Conservation (phyloP, 2,329 filamentous ascomycete genomes). For the Aureobasidium subglaciale region DNA sequence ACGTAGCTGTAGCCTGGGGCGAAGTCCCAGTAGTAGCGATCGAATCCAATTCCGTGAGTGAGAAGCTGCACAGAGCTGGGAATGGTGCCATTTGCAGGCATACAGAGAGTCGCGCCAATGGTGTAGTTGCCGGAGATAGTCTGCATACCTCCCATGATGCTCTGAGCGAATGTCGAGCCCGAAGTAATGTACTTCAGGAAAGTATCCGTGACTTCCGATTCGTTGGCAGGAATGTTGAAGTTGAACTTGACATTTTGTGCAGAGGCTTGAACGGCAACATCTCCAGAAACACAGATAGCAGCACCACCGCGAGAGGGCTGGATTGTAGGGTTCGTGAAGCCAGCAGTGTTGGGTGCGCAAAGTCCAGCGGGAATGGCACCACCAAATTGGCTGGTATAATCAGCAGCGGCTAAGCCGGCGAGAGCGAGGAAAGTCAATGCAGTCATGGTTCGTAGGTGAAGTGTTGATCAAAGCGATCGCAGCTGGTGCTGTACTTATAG, state of each 20-base stretch:
- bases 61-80: conserved; percentile 31
- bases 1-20: conserved; percentile 34
- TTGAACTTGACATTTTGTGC: conserved; percentile 25
- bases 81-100: conserved; percentile 18
- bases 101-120: conserved; percentile 22
- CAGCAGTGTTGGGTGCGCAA: conserved; percentile 13
- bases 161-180: conserved; percentile 16
- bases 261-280: conserved; percentile 23
- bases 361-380: conserved; percentile 15
- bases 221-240: conserved; percentile 23
- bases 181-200: conserved; percentile 18
- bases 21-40: conserved; percentile 32
- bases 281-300: conserved; percentile 25
- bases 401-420: conserved; percentile 7
- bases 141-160: conserved; percentile 16
- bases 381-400: background rate
- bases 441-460: background rate
- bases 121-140: conserved; percentile 18
- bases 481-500: background rate
- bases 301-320: conserved; percentile 22
- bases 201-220: conserved; percentile 24
- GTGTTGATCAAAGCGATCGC: background rate
- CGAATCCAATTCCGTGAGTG: conserved; percentile 36
- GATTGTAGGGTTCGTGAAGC: conserved; percentile 19
- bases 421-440: conserved; percentile 4